These are phyloP conservation scores for Annulohypoxylon bovei DNA, from an alignment of 495 filamentous ascomycete species.

Conservation along the genomic window DNA sequence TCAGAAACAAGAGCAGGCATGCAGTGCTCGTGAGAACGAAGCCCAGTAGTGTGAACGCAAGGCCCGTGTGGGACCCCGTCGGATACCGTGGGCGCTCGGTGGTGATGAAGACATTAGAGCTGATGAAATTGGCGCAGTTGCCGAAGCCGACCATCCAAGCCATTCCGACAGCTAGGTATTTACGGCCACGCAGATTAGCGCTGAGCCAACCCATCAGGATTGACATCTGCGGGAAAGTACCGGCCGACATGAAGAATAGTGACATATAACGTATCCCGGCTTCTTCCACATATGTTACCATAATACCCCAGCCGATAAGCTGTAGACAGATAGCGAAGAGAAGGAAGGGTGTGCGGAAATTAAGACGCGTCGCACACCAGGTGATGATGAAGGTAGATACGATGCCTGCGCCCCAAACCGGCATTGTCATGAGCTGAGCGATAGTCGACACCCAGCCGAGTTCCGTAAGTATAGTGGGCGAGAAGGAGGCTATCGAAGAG, in stretches of 20 bases:
- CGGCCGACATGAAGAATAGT: conserved; percentile 38
- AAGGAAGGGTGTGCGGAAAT: conserved; percentile 39
- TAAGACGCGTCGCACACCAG: conserved; percentile 22
- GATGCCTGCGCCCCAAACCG: conserved; percentile 31
- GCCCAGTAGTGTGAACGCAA: conserved; percentile 37
- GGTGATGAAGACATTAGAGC: conserved; percentile 58
- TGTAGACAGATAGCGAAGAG: conserved; percentile 33
- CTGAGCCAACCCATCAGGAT: conserved; percentile 43
- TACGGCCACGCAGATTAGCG: conserved; percentile 61
- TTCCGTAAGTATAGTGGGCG: conserved; percentile 38
- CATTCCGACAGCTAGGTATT: conserved; percentile 65
- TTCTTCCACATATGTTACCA: conserved; percentile 24
- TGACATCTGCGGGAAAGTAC: conserved; percentile 42
- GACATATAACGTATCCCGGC: conserved; percentile 39
- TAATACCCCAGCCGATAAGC: conserved; percentile 46
- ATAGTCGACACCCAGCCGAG: conserved; percentile 29
- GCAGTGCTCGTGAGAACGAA: conserved; percentile 30
- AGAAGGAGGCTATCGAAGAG: conserved; percentile 36
- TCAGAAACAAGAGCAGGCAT: background rate
- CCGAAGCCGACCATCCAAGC: conserved; percentile 66
- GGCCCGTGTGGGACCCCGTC: conserved; percentile 51
- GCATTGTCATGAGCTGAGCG: conserved; percentile 39
- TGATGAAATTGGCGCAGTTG: conserved; percentile 68
- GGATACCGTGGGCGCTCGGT: conserved; percentile 58
- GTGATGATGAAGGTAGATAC: conserved; percentile 33